Base-by-base conservation (phyloP, 257 asterid species). In the Solanum bulbocastanum region DNA sequence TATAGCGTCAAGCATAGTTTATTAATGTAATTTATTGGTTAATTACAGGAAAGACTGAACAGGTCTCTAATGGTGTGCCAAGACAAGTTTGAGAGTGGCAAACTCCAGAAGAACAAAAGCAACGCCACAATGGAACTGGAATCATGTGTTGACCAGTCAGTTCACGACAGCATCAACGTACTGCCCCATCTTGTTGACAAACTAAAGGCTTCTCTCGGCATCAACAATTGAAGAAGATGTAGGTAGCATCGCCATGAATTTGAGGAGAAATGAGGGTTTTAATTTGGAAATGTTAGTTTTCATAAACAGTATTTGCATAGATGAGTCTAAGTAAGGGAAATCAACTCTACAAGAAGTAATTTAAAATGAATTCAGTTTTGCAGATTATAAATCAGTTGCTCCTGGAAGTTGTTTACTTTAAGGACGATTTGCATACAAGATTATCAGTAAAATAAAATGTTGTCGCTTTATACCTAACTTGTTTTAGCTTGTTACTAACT, bases 1-100 rank as follows among this genome's bases (percentile, higher is more conserved):
- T 68, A 5, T 62, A 25, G 20, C 37, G 9, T 68, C 5, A 0
- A 46, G 68, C 20, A 5, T 30, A n/a, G 30, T 18, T 49, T 5
- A 22, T 18, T 32, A 30, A 82, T 82, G 12, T 10, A 30, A 49
- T 44, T 86, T 46, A 12, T n/a, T 82, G 32, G 72, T 27, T 62
- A 4, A 62, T 62, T 88, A 15, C 92, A 96, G 99, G 98, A 96
- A 87, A 91, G 91, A 83, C 60, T 96, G 93, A 92, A 90, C 73
- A 92, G 98, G 87, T 91, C 98, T 86, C 90, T 96, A 71, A 89
- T 89, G 87, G 99, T 96, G 78, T 96, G 99, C 93, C 98, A 96
- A 89, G 98, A 96, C 94, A 94, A 93, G 88, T 92, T 91, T 75
- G 98, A 96, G 92, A 52, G 93, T 3, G 94, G 96, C 76, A 95